Evolutionary conservation across 1,284 basidiomycete species (phyloP).

Genomic region (Apiotrichum porosum): DNA sequence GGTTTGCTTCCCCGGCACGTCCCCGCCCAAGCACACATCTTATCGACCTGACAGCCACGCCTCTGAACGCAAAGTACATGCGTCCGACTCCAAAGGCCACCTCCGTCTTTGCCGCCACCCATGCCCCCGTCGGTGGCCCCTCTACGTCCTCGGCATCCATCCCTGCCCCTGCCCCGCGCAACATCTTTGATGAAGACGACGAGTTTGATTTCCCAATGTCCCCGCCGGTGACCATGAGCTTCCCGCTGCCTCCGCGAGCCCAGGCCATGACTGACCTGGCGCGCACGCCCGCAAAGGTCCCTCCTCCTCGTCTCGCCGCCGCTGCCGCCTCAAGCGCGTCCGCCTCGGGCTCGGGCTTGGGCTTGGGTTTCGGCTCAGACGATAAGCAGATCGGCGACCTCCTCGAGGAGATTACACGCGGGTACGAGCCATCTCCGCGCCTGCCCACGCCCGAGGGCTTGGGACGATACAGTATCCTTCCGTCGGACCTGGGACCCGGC

Average conservation of each 20-base stretch:
- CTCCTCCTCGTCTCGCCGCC: too few relatives aligned
- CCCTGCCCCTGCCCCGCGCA: neutral
- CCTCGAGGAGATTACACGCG: conserved; percentile 35
- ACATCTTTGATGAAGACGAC: conserved; percentile 29
- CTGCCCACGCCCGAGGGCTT: conserved; percentile 32
- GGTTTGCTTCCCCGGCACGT: neutral
- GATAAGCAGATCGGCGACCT: conserved; percentile 32
- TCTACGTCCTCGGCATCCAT: neutral
- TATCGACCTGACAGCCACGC: conserved; percentile 60
- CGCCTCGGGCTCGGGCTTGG: too few relatives aligned
- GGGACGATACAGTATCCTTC: conserved; percentile 37
- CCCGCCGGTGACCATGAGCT: conserved; percentile 77
- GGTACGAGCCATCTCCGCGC: conserved; percentile 27
- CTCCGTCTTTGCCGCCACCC: neutral
- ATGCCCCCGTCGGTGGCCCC: neutral
- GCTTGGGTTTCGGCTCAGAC: neutral
- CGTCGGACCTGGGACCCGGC: conserved; percentile 19
- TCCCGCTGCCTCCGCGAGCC: conserved; percentile 64
- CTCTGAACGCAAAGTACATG: conserved; percentile 50
- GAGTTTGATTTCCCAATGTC: conserved; percentile 68
- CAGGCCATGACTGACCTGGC: conserved; percentile 41
- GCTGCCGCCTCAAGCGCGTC: neutral
- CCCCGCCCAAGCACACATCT: conserved; percentile 1
- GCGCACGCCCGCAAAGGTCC: neutral
- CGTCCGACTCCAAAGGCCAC: neutral